A percentile compares a stretch with the other conserved stretches of the same genome.
Conservation (phyloP, 2,329 filamentous ascomycete genomes). For the Trichoderma sp. region DNA sequence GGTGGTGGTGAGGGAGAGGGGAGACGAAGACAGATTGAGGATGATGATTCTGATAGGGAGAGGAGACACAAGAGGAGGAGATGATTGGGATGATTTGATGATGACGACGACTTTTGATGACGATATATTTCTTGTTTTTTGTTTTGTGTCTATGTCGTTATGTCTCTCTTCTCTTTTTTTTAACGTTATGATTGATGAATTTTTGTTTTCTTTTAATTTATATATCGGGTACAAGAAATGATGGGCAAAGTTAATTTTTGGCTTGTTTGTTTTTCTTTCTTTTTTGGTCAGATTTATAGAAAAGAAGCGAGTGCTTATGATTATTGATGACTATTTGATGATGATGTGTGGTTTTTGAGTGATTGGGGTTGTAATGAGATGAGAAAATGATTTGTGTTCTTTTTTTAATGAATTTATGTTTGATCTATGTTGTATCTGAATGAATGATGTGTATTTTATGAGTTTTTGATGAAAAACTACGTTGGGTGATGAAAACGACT, state of each 20-base stretch:
- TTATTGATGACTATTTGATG: neutral
- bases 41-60: neutral
- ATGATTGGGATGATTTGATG: slow-evolving; percentile 9
- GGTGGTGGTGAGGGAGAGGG: neutral
- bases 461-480: neutral
- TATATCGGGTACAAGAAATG: neutral
- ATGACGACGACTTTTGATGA: slow-evolving; percentile 11
- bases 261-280: neutral
- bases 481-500: neutral
- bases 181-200: neutral
- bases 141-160: neutral
- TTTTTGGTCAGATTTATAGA: neutral
- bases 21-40: neutral
- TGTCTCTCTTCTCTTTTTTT: neutral
- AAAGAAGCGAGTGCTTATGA: slow-evolving; percentile 2
- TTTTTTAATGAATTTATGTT: neutral
- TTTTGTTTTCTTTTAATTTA: neutral
- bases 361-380: neutral
- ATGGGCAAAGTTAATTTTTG: neutral
- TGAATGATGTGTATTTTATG: neutral
- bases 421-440: neutral
- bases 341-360: no score
- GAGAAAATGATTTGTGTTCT: neutral
- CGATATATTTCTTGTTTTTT: neutral
- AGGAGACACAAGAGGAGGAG: slow-evolving; percentile 13